phyloP scores from a whole-genome alignment of 768 basidiomycete species.

The Naganishia friedmannii region DNA sequence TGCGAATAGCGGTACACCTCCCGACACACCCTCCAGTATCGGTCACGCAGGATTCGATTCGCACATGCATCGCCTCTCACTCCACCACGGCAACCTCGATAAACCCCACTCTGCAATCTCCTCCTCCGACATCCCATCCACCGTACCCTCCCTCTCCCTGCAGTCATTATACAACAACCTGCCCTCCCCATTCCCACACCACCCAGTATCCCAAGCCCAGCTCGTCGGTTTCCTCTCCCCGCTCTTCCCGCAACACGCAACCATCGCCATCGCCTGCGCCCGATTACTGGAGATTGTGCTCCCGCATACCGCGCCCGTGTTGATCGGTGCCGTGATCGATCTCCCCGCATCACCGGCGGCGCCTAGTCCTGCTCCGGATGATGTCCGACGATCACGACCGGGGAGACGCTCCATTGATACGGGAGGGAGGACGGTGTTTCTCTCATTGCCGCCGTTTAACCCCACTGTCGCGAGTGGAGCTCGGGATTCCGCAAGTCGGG shows the following conservation, averaged over 20 bases:
- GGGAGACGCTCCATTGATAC: slow-evolving; percentile 4
- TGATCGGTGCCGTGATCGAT: slow-evolving; percentile 43
- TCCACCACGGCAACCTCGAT: background rate
- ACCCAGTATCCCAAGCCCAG: slow-evolving; percentile 33
- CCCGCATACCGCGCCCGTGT: slow-evolving; percentile 38
- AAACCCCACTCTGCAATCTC: slow-evolving; percentile 6
- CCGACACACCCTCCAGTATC: slow-evolving; percentile 5
- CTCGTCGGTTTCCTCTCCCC: slow-evolving; percentile 36
- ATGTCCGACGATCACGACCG: slow-evolving; percentile 16
- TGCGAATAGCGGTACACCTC: background rate
- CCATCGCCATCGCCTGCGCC: slow-evolving; percentile 34
- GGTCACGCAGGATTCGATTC: slow-evolving; percentile 1
- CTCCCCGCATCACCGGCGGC: no score
- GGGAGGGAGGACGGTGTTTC: slow-evolving; percentile 25
- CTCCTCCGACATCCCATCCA: background rate
- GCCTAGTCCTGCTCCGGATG: slow-evolving; percentile 21
- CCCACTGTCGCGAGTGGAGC: background rate
- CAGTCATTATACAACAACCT: slow-evolving; percentile 12
- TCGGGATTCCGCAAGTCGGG: background rate
- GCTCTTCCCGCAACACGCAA: slow-evolving; percentile 45
- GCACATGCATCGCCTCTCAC: slow-evolving; percentile 17
- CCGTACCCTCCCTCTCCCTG: background rate
- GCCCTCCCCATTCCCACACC: slow-evolving; percentile 19
- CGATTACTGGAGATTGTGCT: slow-evolving; percentile 46
- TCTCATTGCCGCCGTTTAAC: slow-evolving; percentile 21